A percentile compares a stretch with the other conserved stretches of the same genome.
These are phyloP conservation scores for Dryadomyces quercus-mongolicae DNA, from an alignment of 2,329 filamentous ascomycete genomes.

Conservation along the genomic window DNA sequence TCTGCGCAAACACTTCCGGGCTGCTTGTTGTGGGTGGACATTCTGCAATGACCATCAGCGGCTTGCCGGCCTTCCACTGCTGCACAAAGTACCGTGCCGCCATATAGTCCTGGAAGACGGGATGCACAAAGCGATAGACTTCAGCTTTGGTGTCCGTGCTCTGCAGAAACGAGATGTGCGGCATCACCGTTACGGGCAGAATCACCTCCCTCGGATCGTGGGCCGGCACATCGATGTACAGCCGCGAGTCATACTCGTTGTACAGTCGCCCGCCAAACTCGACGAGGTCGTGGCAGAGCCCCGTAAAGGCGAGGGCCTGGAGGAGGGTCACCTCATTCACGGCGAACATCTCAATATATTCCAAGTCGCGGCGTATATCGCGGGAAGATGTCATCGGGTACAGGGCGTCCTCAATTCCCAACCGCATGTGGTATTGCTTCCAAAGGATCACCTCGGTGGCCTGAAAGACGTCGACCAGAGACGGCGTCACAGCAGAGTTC, in stretches of 20 bases:
- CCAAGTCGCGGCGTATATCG: too few species aligned
- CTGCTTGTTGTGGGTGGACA: too few species aligned
- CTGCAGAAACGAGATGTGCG: not conserved
- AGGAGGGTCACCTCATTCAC: not conserved
- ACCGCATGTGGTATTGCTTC: not conserved
- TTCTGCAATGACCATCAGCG: too few species aligned
- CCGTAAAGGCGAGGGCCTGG: not conserved
- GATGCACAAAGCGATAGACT: not conserved
- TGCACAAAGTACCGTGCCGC: not conserved
- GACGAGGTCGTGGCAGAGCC: not conserved
- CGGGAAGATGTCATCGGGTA: too few species aligned
- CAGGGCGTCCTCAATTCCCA: too few species aligned
- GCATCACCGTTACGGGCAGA: not conserved
- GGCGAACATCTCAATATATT: not conserved
- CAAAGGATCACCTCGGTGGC: not conserved
- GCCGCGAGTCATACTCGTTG: too few species aligned
- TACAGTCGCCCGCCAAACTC: too few species aligned
- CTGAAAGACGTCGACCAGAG: not conserved
- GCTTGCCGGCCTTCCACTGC: not conserved
- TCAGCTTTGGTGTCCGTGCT: not conserved
- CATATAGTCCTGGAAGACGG: not conserved
- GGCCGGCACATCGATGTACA: not conserved
- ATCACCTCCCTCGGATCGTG: too few species aligned
- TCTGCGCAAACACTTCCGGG: too few species aligned
- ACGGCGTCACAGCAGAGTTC: not conserved